phyloP scores from a whole-genome alignment of 768 basidiomycete genomes.

The Kwoniella bestiolae region DNA sequence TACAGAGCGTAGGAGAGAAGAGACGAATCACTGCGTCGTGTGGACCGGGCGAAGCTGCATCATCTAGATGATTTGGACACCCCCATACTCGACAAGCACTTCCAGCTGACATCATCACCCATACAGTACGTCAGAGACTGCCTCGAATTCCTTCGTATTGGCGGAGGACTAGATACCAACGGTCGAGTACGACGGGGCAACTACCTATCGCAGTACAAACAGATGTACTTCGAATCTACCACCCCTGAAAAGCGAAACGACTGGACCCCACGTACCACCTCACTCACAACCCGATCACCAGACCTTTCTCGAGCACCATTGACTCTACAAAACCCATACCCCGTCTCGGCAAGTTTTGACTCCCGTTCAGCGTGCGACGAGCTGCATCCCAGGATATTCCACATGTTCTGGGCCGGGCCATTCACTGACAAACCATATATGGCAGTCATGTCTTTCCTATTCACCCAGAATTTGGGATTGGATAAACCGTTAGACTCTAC shows the following conservation, averaged over 20 bases:
- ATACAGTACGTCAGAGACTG: slow-evolving; percentile 94
- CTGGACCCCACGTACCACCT: slow-evolving; percentile 26
- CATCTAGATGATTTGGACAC: no score
- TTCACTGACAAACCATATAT: slow-evolving; percentile 99
- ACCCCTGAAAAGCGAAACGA: slow-evolving; percentile 55
- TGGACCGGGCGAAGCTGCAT: no score
- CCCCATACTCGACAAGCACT: no score
- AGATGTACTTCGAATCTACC: slow-evolving; percentile 76
- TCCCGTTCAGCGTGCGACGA: slow-evolving; percentile 70
- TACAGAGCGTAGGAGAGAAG: no score
- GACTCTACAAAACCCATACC: slow-evolving; percentile 42
- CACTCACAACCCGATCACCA: slow-evolving; percentile 27
- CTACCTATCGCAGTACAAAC: slow-evolving; percentile 77
- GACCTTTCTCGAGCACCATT: slow-evolving; percentile 45
- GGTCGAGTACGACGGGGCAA: slow-evolving; percentile 74
- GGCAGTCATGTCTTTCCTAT: slow-evolving; percentile 90
- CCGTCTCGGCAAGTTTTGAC: slow-evolving; percentile 41
- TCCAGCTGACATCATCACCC: not conserved
- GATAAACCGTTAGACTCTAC: slow-evolving; percentile 64
- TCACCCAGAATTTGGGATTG: slow-evolving; percentile 89
- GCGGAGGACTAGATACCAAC: slow-evolving; percentile 83
- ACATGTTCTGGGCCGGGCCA: slow-evolving; percentile 99
- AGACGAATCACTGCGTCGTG: no score
- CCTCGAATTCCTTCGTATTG: slow-evolving; percentile 88
- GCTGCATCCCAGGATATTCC: slow-evolving; percentile 84